These are phyloP conservation scores for Hypoxylon sp. DNA, from an alignment of 2,329 filamentous ascomycete genomes.

Conservation along the genomic window DNA sequence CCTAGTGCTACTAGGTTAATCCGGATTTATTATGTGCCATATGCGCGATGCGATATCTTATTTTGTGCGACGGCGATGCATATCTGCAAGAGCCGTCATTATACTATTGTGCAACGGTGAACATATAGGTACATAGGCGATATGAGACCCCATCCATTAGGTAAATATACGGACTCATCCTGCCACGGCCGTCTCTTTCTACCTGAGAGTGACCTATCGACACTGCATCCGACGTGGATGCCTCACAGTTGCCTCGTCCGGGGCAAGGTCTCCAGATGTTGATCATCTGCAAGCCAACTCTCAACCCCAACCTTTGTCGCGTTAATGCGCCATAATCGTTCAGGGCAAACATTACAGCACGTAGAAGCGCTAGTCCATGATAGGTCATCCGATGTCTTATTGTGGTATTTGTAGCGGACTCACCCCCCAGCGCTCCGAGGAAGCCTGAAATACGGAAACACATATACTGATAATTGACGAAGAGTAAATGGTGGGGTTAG, in stretches of 20 bases:
- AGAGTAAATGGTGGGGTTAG: slow-evolving; percentile 4
- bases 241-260: slow-evolving; percentile 4
- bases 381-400: slow-evolving; percentile 28
- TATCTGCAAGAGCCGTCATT: too few species aligned
- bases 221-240: too few species aligned
- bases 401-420: slow-evolving; percentile 11
- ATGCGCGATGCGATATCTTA: too few species aligned
- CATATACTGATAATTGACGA: slow-evolving; percentile 7
- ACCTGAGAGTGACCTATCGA: too few species aligned
- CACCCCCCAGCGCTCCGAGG: slow-evolving; percentile 9
- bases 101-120: too few species aligned
- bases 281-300: slow-evolving; percentile 43
- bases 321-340: slow-evolving; percentile 12
- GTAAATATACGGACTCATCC: too few species aligned
- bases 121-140: too few species aligned
- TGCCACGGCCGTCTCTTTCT: too few species aligned
- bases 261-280: slow-evolving; percentile 25
- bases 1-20: too few species aligned
- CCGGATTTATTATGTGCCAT: too few species aligned
- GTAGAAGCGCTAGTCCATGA: slow-evolving; percentile 21
- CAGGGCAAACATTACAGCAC: slow-evolving; percentile 4
- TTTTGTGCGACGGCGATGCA: too few species aligned
- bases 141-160: too few species aligned
- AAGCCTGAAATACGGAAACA: slow-evolving; percentile 13
- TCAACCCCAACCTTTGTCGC: slow-evolving; percentile 19